Conservation (phyloP, 2,329 filamentous ascomycete species). For the Metarhizium album region DNA sequence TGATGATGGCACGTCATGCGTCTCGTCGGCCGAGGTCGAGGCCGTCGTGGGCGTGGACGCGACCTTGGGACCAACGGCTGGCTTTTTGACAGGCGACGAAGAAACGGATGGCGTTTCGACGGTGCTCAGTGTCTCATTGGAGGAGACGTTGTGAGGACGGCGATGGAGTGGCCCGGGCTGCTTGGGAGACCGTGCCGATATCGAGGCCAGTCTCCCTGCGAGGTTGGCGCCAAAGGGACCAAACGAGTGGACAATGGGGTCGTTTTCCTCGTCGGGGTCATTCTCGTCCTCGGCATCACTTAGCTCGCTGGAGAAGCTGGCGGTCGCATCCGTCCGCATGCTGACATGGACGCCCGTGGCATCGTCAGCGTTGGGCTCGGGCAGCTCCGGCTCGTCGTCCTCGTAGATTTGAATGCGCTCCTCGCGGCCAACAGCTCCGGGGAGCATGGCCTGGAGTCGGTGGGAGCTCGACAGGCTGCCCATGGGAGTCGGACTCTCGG, state of each 20-base stretch:
- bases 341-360: too few relatives aligned
- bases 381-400: constrained; percentile 45
- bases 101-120: constrained; percentile 12
- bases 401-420: constrained; percentile 61
- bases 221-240: constrained; percentile 82
- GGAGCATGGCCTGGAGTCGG: constrained; percentile 34
- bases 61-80: neutral
- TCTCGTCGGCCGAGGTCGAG: neutral
- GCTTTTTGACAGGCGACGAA: constrained; percentile 15
- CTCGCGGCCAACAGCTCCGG: constrained; percentile 21
- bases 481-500: constrained; percentile 54
- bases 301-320: constrained; percentile 47
- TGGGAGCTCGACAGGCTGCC: constrained; percentile 29
- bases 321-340: constrained; percentile 38
- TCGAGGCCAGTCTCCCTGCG: constrained; percentile 69
- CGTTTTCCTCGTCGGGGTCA: constrained; percentile 85
- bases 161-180: constrained; percentile 17
- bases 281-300: constrained; percentile 49
- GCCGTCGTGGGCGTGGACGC: constrained; percentile 5
- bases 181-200: constrained; percentile 58
- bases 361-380: constrained; percentile 18
- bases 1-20: constrained; percentile 13
- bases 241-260: constrained; percentile 85
- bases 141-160: constrained; percentile 13
- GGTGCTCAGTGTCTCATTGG: constrained; percentile 12